Base-by-base conservation (phyloP, 805 yeast genomes). In the Candida caryicola region DNA sequence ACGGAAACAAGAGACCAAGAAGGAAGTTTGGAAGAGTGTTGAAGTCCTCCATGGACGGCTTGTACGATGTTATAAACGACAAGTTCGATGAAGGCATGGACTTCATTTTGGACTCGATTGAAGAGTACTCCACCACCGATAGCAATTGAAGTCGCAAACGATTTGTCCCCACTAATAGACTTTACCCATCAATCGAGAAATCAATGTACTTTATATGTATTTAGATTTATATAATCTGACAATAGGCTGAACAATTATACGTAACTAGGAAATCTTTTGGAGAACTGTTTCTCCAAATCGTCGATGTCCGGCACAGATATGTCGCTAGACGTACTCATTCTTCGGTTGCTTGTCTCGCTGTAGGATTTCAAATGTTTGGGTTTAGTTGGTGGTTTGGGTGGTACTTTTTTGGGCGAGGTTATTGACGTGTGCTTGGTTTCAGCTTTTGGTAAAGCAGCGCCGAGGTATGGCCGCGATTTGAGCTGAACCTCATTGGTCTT, bases 1-100 rank as follows among this genome's bases (percentile, higher is more conserved):
- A 62, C 31, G 52, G 49, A 17, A 54, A 57, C 26, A 88, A 87
- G 54, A 76, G 82, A 55, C 96, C 96, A 27, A 77, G 98, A 56
- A 81, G 86, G 60, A 91, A 89, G 60, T 88, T 81, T 54, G 99
- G 99, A 16, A 75, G 96, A 43, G 96, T 93, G 2, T 62, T 90
- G 36, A 79, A 82, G 50, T 76, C 93, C 4, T 79, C 80, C 31
- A 65, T 71, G 17, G 91, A 84, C 50, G 89, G 91, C 1, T 55
- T 90, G 41, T 82, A 79, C 64, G 85, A 84, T 43, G 77, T 87
- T 10, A 74, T 88, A 37, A 81, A 80, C 43, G 96, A 87, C 57
- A 71, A 89, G 55, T 85, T 86, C 48, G 88, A 83, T 21, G 97
- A 89, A 53, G 85, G 90, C 2, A 74, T 85, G 13, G 96, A 87